A percentile compares a stretch with the other conserved stretches of the same genome.
Conservation (phyloP, 306 rosid species). For the Pueraria montana region DNA sequence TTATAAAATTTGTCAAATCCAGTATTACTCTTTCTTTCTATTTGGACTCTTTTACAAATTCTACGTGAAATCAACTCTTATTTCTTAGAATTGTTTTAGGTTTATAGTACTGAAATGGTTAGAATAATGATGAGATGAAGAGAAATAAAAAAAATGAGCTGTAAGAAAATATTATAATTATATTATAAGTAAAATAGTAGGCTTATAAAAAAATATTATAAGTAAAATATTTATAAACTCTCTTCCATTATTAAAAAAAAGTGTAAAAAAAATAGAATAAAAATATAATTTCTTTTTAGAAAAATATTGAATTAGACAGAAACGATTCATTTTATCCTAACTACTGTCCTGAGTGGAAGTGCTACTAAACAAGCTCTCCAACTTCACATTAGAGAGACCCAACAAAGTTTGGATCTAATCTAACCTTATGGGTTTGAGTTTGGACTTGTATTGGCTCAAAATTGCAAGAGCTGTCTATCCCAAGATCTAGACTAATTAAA, state of each 20-base stretch:
- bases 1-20: too few relatives aligned
- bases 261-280: neutral
- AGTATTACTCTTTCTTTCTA: too few relatives aligned
- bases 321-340: neutral
- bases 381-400: neutral
- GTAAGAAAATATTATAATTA: too few relatives aligned
- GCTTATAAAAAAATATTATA: too few relatives aligned
- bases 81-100: too few relatives aligned
- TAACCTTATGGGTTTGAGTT: neutral
- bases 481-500: neutral
- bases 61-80: too few relatives aligned
- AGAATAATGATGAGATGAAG: too few relatives aligned
- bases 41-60: too few relatives aligned
- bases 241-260: neutral
- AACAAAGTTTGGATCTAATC: neutral
- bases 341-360: neutral
- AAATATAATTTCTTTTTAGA: neutral
- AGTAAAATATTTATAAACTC: too few relatives aligned
- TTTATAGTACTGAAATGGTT: too few relatives aligned
- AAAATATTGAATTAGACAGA: neutral
- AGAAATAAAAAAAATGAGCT: too few relatives aligned
- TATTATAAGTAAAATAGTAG: too few relatives aligned
- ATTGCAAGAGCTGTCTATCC: neutral
- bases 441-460: conserved; percentile 5
- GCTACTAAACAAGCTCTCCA: neutral